Conservation (phyloP, 805 yeast genomes). For the Vanderwaltozyma verrucispora region DNA sequence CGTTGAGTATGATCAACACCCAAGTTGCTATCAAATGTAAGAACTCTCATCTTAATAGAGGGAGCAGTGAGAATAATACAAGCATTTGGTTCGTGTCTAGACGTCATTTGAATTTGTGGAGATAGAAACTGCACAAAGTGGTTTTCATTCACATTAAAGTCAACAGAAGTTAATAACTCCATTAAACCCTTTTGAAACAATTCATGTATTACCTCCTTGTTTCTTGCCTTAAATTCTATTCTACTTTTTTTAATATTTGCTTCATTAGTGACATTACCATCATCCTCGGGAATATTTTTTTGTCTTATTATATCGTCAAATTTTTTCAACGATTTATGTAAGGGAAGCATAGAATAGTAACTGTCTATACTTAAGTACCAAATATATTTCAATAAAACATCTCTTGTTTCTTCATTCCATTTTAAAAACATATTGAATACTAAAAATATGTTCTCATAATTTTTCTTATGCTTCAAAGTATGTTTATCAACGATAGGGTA, state of each 20-base stretch:
- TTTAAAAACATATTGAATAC: slow-evolving; percentile 63
- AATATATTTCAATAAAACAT: slow-evolving; percentile 50
- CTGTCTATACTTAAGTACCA: slow-evolving; percentile 38
- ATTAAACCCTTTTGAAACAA: slow-evolving; percentile 1
- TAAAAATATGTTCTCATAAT: slow-evolving; percentile 48
- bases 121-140: slow-evolving; percentile 50
- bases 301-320: slow-evolving; percentile 34
- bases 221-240: neutral
- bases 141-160: slow-evolving; percentile 1
- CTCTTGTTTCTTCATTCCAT: slow-evolving; percentile 67
- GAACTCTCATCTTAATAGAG: slow-evolving; percentile 51
- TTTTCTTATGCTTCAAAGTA: slow-evolving; percentile 11
- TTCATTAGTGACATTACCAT: neutral
- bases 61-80: slow-evolving; percentile 69
- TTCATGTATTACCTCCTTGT: neutral
- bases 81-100: slow-evolving; percentile 41
- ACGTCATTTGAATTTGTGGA: slow-evolving; percentile 72
- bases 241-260: neutral
- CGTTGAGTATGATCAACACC: slow-evolving; percentile 35
- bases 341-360: slow-evolving; percentile 34
- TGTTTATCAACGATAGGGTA: slow-evolving; percentile 20
- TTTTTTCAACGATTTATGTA: slow-evolving; percentile 39
- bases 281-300: neutral
- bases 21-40: slow-evolving; percentile 47
- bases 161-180: neutral